Conservation (phyloP, 2,329 filamentous ascomycete species). For the Zymoseptoria passerinii region DNA sequence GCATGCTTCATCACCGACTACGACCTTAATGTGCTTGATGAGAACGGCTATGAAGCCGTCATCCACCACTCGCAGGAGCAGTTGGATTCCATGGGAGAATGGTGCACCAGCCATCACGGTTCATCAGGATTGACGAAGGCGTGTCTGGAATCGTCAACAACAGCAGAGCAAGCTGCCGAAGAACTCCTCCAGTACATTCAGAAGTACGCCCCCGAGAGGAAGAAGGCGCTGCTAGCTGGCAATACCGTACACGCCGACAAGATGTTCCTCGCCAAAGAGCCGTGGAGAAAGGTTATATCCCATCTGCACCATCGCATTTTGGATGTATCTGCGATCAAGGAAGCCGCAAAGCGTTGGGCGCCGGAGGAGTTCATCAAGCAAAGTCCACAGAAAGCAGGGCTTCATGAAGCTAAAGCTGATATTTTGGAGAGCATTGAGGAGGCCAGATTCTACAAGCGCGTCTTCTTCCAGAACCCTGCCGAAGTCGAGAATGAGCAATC, state of each 20-base stretch:
- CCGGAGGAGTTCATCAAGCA: slow-evolving; percentile 49
- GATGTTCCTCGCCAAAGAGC: slow-evolving; percentile 65
- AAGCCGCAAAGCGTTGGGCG: slow-evolving; percentile 78
- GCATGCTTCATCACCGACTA: slow-evolving; percentile 59
- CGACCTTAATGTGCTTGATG: slow-evolving; percentile 66
- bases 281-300: slow-evolving; percentile 64
- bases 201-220: slow-evolving; percentile 56
- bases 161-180: slow-evolving; percentile 61
- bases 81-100: slow-evolving; percentile 75
- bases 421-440: slow-evolving; percentile 94
- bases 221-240: slow-evolving; percentile 69
- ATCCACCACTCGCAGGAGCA: slow-evolving; percentile 64
- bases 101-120: slow-evolving; percentile 77
- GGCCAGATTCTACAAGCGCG: slow-evolving; percentile 70
- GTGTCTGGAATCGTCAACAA: slow-evolving; percentile 64
- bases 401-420: slow-evolving; percentile 79
- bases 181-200: slow-evolving; percentile 72
- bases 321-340: slow-evolving; percentile 88
- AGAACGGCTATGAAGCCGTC: slow-evolving; percentile 68
- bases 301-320: slow-evolving; percentile 84
- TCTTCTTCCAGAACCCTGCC: slow-evolving; percentile 48
- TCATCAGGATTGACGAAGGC: slow-evolving; percentile 71
- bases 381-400: slow-evolving; percentile 63
- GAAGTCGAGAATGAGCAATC: neutral
- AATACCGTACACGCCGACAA: slow-evolving; percentile 90